Conservation (phyloP, 2,329 filamentous ascomycete species). For the Didymella exigua region DNA sequence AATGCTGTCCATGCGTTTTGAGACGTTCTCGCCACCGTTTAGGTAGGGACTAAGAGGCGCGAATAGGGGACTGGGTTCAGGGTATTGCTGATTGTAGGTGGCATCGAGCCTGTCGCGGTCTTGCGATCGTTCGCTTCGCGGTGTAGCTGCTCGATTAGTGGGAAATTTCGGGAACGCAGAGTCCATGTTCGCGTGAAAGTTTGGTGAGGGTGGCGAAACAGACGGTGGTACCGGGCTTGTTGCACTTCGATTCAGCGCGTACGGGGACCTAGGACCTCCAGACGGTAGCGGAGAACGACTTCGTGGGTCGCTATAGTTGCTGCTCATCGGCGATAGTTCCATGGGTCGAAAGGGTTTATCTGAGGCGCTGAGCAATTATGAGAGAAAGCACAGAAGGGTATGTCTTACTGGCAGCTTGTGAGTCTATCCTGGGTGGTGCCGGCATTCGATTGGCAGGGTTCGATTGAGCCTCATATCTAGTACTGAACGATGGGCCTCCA, state of each 20-base stretch:
- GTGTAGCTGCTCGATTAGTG: conserved; percentile 40
- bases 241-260: conserved; percentile 42
- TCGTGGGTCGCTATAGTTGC: conserved; percentile 34
- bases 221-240: conserved; percentile 45
- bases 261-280: conserved; percentile 32
- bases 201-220: conserved; percentile 40
- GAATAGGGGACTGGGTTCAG: conserved; percentile 47
- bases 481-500: conserved; percentile 35
- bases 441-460: conserved; percentile 53
- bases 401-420: conserved; percentile 62
- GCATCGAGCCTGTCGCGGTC: conserved; percentile 33
- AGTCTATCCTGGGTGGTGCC: conserved; percentile 62
- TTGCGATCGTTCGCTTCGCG: conserved; percentile 29
- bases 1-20: conserved; percentile 69
- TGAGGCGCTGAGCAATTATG: conserved; percentile 16
- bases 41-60: conserved; percentile 57
- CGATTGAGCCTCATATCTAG: conserved; percentile 30
- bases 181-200: conserved; percentile 50
- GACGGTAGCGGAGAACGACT: conserved; percentile 33
- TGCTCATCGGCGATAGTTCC: conserved; percentile 39
- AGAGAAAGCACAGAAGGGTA: too few species aligned
- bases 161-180: conserved; percentile 62
- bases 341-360: conserved; percentile 44
- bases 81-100: conserved; percentile 36
- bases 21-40: conserved; percentile 52